Evolutionary conservation across 2,329 filamentous ascomycete species (phyloP).

Genomic region (Metarhizium sp.): DNA sequence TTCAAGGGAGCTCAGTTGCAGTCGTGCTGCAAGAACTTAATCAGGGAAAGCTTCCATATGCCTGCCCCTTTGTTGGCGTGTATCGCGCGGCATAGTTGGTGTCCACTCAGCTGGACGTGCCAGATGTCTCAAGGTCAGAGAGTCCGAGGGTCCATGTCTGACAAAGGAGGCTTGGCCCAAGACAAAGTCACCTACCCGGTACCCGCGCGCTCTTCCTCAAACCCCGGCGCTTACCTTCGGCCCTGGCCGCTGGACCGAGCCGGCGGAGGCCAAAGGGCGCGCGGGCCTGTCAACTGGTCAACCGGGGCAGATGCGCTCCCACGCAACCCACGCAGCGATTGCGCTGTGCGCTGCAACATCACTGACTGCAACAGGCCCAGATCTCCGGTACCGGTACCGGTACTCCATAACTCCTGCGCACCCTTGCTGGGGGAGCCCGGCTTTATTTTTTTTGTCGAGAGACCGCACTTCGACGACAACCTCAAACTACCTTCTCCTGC

Average conservation of each 20-base stretch:
- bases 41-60: too few species aligned
- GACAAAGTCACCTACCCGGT: background rate
- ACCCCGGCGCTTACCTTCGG: constrained; percentile 4
- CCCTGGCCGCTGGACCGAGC: background rate
- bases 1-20: background rate
- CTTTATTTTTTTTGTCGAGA: background rate
- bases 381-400: constrained; percentile 7
- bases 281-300: background rate
- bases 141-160: background rate
- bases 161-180: background rate
- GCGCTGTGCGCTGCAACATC: background rate
- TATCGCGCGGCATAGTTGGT: too few species aligned
- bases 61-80: background rate
- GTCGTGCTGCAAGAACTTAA: too few species aligned
- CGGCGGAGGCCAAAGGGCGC: background rate
- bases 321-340: background rate
- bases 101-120: too few species aligned
- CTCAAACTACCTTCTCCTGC: background rate
- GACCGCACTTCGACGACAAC: background rate
- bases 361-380: background rate
- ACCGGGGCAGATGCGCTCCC: background rate
- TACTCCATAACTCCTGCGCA: background rate
- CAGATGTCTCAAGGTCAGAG: too few species aligned
- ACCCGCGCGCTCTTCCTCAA: background rate
- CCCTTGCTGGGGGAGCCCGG: background rate